Evolutionary conservation across 2,329 filamentous ascomycete species (phyloP), one percentile per base, ranked within the genome.

Genomic region (Akanthomyces muscarius): DNA sequence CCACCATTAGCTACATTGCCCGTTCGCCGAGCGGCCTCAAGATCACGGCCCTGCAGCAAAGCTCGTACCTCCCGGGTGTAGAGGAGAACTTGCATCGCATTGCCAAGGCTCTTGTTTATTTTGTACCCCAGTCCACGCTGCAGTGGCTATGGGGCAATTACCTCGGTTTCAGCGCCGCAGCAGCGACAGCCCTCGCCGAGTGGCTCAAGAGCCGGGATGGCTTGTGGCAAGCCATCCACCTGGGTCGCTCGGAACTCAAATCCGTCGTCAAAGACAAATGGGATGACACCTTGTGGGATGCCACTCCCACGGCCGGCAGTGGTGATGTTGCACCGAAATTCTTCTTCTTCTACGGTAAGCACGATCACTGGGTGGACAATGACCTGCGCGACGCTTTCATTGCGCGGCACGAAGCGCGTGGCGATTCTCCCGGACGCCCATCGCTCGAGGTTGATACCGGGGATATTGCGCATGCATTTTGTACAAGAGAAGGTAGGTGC

Each of bases 1-100:
- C 90, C 1, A 91, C 90, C 1, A 81, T 93, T 44, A 82, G 87
- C n/a, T 84, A 91, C 74, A 87, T 93, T 65, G 85, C 86, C 11
- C 74, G 77, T 62, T 90, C 87, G 1, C 80, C 83, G 0, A 85
- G 79, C 33, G 90, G 89, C 1, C 75, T 75, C 62, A 81, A 81
- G 54, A 60, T 74, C 18, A 66, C 64, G 18, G 56, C 67, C 44
- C 66, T 78, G 4, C 69, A 86, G 5, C 60, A 36, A 18, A 45
- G 16, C 3, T 5, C 30, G 30, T 44, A 75, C 76, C 50, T 74
- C 75, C 5, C 78, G 80, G 1, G 64, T 3, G 69, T 86, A 2
- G 76, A 79, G 30, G 64, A 68, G 1, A 70, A 76, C 60, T 76
- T 77, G 4, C 78, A 81, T 63, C 67, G 73, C 21, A 54, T 83